Evolutionary conservation across 495 filamentous ascomycete species (phyloP), one percentile per base, ranked within the genome.

Genomic region (Penicillium daleae): DNA sequence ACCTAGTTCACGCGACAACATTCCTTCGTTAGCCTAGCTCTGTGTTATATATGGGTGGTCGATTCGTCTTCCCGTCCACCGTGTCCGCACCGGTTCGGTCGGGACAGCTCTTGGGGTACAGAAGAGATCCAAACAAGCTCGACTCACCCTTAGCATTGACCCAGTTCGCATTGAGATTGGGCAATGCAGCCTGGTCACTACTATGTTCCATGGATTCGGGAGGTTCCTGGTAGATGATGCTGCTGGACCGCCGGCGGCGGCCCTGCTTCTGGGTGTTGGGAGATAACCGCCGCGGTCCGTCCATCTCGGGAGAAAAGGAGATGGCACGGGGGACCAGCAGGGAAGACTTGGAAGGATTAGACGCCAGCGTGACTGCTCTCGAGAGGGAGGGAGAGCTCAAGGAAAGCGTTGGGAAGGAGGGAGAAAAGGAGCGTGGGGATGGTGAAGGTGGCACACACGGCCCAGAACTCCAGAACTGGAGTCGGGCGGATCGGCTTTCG

Each of bases 81-180:
- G 61, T 64, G 68, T 57, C 61, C 59, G 33, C 42, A 62, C 40
- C 58, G 54, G 60, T 52, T 56, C 37, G 50, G 44, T 42, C 33
- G 53, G 50, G 53, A 44, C 29, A 29, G 9, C 40, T 26, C 33
- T 44, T 22, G 35, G 10, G 10, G 48, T 17, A n/a, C 49, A 19
- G 22, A n/a, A 26, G 21, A 31, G 32, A 55, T 26, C 24, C 17
- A 48, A 27, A 19, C 48, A 22, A 46, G 17, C 35, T 13, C 10
- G 26, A 77, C 87, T 72, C 80, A 98, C 95, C 95, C 83, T 99
- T 99, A 64, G 92, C 91, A 78, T 99, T 97, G 64, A 97, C 95
- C 95, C 95, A 99, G 77, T 96, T 89, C 66, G 95, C 92, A 81
- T 99, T 99, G 73, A 97, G 76, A 69, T 99, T 99, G 32, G 95